phyloP scores from a whole-genome alignment of 495 filamentous ascomycete genomes.

The Xylona heveae region DNA sequence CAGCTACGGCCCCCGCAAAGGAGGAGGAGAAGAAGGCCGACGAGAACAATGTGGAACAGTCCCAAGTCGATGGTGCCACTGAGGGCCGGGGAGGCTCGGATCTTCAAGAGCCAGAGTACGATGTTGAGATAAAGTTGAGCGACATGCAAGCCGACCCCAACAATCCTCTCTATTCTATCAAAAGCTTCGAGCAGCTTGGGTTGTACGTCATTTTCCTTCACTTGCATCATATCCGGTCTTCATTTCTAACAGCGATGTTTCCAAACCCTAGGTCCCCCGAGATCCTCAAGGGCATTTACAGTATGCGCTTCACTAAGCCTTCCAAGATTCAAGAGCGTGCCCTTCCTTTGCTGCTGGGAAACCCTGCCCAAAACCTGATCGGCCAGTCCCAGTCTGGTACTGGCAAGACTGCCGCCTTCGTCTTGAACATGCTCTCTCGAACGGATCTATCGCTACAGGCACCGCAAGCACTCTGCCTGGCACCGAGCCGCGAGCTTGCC shows the following conservation, averaged over 20 bases:
- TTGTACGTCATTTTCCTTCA: conserved; percentile 35
- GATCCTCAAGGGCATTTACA: conserved; percentile 40
- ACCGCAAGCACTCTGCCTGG: conserved; percentile 78
- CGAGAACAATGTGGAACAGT: not conserved
- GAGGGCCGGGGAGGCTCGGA: conserved; percentile 13
- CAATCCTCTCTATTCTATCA: conserved; percentile 70
- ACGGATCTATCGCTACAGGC: conserved; percentile 45
- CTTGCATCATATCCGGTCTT: not conserved
- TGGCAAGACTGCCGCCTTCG: conserved; percentile 94
- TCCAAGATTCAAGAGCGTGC: conserved; percentile 94
- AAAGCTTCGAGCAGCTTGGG: conserved; percentile 68
- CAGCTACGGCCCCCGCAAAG: not conserved
- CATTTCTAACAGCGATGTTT: not conserved
- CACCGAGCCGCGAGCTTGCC: conserved; percentile 84
- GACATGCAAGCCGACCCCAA: conserved; percentile 73
- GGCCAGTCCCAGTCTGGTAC: conserved; percentile 97
- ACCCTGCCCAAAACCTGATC: conserved; percentile 80
- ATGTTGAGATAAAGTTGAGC: conserved; percentile 75
- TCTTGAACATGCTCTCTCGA: conserved; percentile 72
- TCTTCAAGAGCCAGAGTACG: conserved; percentile 53
- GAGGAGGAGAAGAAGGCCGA: conserved; percentile 2
- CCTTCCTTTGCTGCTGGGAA: conserved; percentile 60
- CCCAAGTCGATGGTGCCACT: conserved; percentile 5
- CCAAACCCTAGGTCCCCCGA: conserved; percentile 9
- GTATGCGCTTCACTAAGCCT: conserved; percentile 81